Evolutionary conservation across 352 stramenopile species (phyloP), one percentile per base, ranked within the genome.

Genomic region (Pythium dissimile): DNA sequence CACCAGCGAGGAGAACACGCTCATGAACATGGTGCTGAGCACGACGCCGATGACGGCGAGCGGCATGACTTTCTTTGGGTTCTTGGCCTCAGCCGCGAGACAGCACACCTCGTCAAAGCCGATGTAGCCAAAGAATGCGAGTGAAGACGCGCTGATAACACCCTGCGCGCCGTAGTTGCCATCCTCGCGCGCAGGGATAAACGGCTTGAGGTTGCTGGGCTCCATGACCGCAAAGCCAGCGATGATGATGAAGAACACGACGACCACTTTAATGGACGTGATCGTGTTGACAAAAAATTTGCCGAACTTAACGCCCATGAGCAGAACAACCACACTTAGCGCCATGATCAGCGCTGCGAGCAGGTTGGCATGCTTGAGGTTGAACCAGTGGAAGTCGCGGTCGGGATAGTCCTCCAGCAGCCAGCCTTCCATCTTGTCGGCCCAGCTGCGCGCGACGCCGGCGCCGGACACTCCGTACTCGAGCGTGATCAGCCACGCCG

Each of bases 101-200:
- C 88, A 97, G 62, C 86, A 96, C 16, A 98, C 82, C 64, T 97
- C 92, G 68, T 98, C 92, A 66, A 97, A 98, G 16, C 94, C 94
- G 21, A 98, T 71, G 66, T 94, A 97, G 15, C 92, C 92, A 72
- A 97, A 98, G 73, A 97, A 98, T 11, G 85, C 89, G n/a, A 81
- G 83, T 9, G 89, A 90, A 0, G 84, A 73, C 15, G 88, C 89
- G 20, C 69, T 77, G 52, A 97, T 74, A 35, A 97, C 70, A 39
- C 84, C 83, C 37, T 74, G 62, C 1, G 50, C 28, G 12, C 84
- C 83, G 32, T 72, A 83, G 13, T 39, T 30, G 53, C 64, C 63
- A 2, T 61, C 62, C 2, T 54, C 34, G 6, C 72, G 74, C 16
- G 58, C 44, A 12, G 84, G 85, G 18, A 95, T 66, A 38, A 96